Percentiles rank a stretch among this genome's conserved stretches.
Evolutionary conservation across 176 grass and related monocot genomes (phyloP).

Genomic region (bread wheat (Triticum aestivum)): IWGSC_CS_RefSeq_v2.1 NC_057805.1:371104417-371104916

Average conservation of each 20-base stretch:
- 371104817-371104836: not conserved
- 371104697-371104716: conserved; percentile 84
- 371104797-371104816: conserved; percentile 92
- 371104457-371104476: not conserved
- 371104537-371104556: conserved; percentile 78
- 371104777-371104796: conserved; percentile 98
- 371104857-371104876: not conserved
- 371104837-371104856: not conserved
- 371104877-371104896: conserved; percentile 25
- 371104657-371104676: conserved; percentile 19
- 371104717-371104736: conserved; percentile 99
- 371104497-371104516: conserved; percentile 59
- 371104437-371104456: not conserved
- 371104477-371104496: not conserved
- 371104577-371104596: conserved; percentile 91
- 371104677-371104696: conserved; percentile 23
- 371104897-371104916: not conserved
- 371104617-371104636: not conserved
- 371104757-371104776: conserved; percentile 85
- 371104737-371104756: conserved; percentile 58
- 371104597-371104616: conserved; percentile 63
- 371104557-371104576: conserved; percentile 92
- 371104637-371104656: not conserved
- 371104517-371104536: conserved; percentile 87
- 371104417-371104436: conserved; percentile 27